phyloP scores from a whole-genome alignment of 768 basidiomycete genomes.

The Lyophyllum shimeji region DNA sequence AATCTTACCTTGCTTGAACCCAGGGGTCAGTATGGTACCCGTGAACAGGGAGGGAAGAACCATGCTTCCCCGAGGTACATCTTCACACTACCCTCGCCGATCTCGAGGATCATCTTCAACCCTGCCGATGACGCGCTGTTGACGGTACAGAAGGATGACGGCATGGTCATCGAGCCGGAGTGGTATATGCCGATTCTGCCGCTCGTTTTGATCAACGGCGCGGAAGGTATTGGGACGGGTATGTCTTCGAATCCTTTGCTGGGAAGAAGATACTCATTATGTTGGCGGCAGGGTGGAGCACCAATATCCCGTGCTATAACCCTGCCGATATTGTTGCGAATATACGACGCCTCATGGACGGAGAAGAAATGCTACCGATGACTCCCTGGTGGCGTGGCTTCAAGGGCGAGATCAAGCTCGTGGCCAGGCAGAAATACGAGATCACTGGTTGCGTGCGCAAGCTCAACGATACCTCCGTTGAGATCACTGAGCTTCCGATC shows the following conservation, averaged over 20 bases:
- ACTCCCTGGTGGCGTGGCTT: conserved; percentile 98
- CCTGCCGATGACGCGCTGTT: conserved; percentile 86
- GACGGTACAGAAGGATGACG: conserved; percentile 83
- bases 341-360: conserved; percentile 81
- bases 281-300: conserved; percentile 80
- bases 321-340: conserved; percentile 89
- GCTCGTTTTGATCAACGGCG: conserved; percentile 87
- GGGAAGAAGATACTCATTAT: neutral
- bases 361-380: conserved; percentile 84
- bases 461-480: conserved; percentile 84
- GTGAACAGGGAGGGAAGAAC: conserved; percentile 92
- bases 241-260: conserved; percentile 17
- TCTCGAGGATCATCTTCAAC: conserved; percentile 79
- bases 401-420: conserved; percentile 80
- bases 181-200: conserved; percentile 93
- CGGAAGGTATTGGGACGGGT: conserved; percentile 98
- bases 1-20: conserved; percentile 88
- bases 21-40: conserved; percentile 95
- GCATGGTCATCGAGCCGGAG: conserved; percentile 84
- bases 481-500: conserved; percentile 94
- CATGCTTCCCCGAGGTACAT: conserved; percentile 97
- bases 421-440: conserved; percentile 84
- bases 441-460: conserved; percentile 74
- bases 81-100: conserved; percentile 73
- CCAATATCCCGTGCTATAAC: conserved; percentile 88